Base-by-base conservation (phyloP, 805 yeast species). In the Aciculoconidium aculeatum region DNA sequence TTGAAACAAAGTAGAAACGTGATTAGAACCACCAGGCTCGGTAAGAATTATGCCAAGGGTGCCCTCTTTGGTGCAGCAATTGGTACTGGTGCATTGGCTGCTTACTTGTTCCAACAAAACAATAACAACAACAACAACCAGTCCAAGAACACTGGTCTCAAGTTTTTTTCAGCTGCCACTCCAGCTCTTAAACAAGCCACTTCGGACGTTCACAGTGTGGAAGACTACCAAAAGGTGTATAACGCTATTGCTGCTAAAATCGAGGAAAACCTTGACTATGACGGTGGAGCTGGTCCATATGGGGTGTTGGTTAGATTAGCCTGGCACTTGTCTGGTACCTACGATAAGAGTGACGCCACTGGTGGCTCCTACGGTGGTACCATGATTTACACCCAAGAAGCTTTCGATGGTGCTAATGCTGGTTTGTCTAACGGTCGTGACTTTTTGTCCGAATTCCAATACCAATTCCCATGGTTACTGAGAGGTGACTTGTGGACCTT, bases 401-500 rank as follows among this genome's bases (percentile, higher is more conserved):
- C 79, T 51, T 52, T 66, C 47, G 77, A 70, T 41, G 75, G 42
- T 3, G 75, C 59, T 27, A 70, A 70, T 45, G 62, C 62, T 9
- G 76, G 75, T n/a, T 49, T 71, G 36, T 70, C 63, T 35, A 48
- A 58, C 17, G 85, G 80, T 7, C 64, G 80, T 36, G 55, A 61
- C 35, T 76, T 75, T 40, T 58, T 79, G 31, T 70, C 69, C 44
- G 72, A 77, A 19, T 58, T 79, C 45, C 65, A 67, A 44, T 57
- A 54, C 24, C 62, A 71, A 47, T 74, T 62, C 56, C 83, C 85
- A 7, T 71, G 74, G 61, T 58, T 79, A 32, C 63, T 77, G 9
- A 68, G 75, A 48, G 79, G 82, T 21, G 87, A 79, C 50, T 65
- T 80, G 42, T 77, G 81, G 77, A 79, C 86, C 7, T 55, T 79